Percentiles rank a stretch among this genome's conserved stretches.
These are phyloP conservation scores for Saturnispora serradocipensis DNA, from an alignment of 805 yeast species.

Conservation along the genomic window DNA sequence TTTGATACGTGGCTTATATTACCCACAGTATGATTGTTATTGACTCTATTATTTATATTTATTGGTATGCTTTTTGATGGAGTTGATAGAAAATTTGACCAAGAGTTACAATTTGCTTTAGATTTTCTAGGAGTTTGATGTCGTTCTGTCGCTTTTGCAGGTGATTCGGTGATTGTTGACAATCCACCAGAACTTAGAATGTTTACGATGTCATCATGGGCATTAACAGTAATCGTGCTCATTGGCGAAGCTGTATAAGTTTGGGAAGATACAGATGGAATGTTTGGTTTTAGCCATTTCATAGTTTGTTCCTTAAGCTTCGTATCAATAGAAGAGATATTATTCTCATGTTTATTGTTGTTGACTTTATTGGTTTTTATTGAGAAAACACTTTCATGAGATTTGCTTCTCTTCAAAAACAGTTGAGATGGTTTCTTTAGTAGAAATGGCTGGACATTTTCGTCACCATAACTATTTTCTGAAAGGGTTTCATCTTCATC, in stretches of 20 bases:
- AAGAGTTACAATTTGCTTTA: background rate
- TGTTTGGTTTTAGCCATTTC: conserved; percentile 25
- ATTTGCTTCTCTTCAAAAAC: conserved; percentile 15
- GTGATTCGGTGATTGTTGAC: conserved; percentile 3
- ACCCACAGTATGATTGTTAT: background rate
- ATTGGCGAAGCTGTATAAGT: background rate
- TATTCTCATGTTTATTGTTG: background rate
- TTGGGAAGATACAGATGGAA: conserved; percentile 16
- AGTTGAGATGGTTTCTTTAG: conserved; percentile 10
- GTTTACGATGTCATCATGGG: conserved; percentile 12
- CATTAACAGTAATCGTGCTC: conserved; percentile 1
- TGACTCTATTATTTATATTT: background rate
- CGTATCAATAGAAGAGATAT: conserved; percentile 4
- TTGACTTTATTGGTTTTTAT: background rate
- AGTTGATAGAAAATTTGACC: conserved; percentile 1
- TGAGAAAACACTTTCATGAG: conserved; percentile 26
- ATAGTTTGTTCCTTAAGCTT: conserved; percentile 24
- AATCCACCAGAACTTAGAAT: conserved; percentile 9
- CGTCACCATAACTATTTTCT: conserved; percentile 20
- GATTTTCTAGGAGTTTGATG: background rate
- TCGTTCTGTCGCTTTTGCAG: background rate
- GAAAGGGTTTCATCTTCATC: conserved; percentile 9
- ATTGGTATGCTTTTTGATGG: conserved; percentile 7
- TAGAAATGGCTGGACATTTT: conserved; percentile 18
- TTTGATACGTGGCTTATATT: conserved; percentile 3